These are phyloP conservation scores for Aspergillus ostianus DNA, from an alignment of 495 filamentous ascomycete genomes.

Conservation along the genomic window DNA sequence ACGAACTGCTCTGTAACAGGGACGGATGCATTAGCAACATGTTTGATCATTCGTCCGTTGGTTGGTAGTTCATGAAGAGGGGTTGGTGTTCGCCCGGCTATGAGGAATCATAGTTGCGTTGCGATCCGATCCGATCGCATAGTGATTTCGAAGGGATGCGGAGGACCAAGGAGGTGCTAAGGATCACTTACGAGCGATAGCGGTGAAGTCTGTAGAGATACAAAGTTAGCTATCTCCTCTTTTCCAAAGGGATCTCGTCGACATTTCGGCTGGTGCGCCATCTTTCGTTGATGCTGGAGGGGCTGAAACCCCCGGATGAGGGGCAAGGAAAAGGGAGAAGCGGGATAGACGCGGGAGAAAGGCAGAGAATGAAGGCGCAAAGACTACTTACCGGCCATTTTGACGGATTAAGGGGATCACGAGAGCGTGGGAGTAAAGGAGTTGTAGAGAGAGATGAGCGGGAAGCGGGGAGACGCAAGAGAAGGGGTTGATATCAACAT, in stretches of 20 bases:
- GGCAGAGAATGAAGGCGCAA: slow-evolving; percentile 1
- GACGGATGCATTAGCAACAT: slow-evolving; percentile 18
- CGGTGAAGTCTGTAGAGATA: slow-evolving; percentile 44
- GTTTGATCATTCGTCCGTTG: neutral
- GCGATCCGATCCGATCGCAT: neutral
- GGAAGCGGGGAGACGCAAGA: slow-evolving; percentile 3
- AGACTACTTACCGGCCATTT: slow-evolving; percentile 41
- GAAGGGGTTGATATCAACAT: slow-evolving; percentile 10
- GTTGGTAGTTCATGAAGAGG: neutral
- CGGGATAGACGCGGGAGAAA: slow-evolving; percentile 1
- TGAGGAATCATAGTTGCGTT: neutral
- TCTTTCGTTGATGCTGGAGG: slow-evolving; percentile 7
- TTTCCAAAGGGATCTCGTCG: neutral
- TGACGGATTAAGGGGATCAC: slow-evolving; percentile 18
- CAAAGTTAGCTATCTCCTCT: slow-evolving; percentile 20
- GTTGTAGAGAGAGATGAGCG: neutral
- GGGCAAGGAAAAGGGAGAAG: slow-evolving; percentile 26
- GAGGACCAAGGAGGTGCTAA: neutral
- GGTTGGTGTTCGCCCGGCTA: neutral
- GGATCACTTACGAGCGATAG: slow-evolving; percentile 53
- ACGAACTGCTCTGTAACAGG: slow-evolving; percentile 70
- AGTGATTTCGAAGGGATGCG: neutral
- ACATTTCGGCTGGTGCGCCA: neutral
- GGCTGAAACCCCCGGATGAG: slow-evolving; percentile 19
- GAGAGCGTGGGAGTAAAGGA: slow-evolving; percentile 4